Conservation (phyloP, 768 basidiomycete species). For the Hebeloma cylindrosporum region DNA sequence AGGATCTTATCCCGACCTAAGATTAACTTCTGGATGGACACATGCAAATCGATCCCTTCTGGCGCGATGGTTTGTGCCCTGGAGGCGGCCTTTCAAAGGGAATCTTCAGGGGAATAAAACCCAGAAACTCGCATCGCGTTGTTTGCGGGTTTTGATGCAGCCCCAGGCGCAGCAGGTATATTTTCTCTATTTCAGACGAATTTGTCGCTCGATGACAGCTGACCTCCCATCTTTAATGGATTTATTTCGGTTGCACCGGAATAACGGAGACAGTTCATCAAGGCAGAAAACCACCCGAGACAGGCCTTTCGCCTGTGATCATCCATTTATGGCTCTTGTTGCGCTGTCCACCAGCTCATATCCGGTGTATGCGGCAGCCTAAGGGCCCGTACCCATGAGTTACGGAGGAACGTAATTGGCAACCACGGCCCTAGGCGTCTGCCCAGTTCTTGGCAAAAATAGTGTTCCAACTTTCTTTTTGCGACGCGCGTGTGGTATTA, state of each 20-base stretch:
- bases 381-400: constrained; percentile 1
- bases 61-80: neutral
- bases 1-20: too few relatives aligned
- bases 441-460: constrained; percentile 21
- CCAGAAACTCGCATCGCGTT: too few relatives aligned
- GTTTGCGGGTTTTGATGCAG: neutral
- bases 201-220: neutral
- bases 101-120: too few relatives aligned
- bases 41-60: neutral
- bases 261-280: constrained; percentile 1
- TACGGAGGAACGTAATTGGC: constrained; percentile 25
- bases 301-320: neutral
- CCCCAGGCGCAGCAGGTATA: neutral
- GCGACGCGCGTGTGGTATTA: constrained; percentile 16
- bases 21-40: too few relatives aligned
- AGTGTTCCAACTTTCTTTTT: constrained; percentile 16
- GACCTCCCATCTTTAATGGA: neutral
- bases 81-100: too few relatives aligned
- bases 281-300: neutral
- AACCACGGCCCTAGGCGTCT: constrained; percentile 15
- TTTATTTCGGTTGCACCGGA: neutral
- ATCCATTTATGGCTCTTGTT: neutral
- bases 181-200: neutral
- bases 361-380: constrained; percentile 14
- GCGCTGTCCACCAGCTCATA: too few relatives aligned